Percentiles rank a stretch among this genome's conserved stretches.
These are phyloP conservation scores for Eimeria necatrix DNA, from an alignment of 169 alveolate genomes.

Conservation along the genomic window DNA sequence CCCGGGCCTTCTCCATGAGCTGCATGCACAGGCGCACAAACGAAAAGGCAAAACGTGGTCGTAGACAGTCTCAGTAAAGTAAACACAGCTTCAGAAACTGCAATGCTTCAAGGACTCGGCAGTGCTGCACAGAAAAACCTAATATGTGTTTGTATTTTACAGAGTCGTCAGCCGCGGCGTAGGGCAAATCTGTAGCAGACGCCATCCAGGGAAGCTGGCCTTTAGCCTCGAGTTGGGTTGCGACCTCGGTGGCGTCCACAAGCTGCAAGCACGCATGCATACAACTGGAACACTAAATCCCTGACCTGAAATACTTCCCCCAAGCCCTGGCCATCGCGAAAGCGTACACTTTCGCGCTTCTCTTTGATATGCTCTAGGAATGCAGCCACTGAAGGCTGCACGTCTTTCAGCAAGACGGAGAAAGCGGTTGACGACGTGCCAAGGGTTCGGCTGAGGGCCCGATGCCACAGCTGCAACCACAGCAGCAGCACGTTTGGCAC, in stretches of 20 bases:
- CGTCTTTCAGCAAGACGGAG: not conserved
- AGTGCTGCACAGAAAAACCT: not conserved
- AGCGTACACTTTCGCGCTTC: constrained; percentile 32
- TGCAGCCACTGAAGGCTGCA: constrained; percentile 20
- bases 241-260: constrained; percentile 19
- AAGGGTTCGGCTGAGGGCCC: not conserved
- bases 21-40: not conserved
- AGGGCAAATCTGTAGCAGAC: not conserved
- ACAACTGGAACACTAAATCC: too few species aligned
- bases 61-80: not conserved
- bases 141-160: not conserved
- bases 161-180: not conserved
- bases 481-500: not conserved
- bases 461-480: constrained; percentile 40
- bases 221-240: not conserved
- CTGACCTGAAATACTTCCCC: not conserved
- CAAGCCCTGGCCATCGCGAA: not conserved
- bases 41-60: not conserved
- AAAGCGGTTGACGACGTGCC: not conserved
- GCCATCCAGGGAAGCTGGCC: constrained; percentile 18
- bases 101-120: too few species aligned
- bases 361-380: constrained; percentile 2
- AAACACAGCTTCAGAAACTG: too few species aligned
- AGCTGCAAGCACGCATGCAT: constrained; percentile 1
- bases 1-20: constrained; percentile 38